phyloP scores from a whole-genome alignment of 1,139 yeast genomes.

The Meyerozyma sp. region DNA sequence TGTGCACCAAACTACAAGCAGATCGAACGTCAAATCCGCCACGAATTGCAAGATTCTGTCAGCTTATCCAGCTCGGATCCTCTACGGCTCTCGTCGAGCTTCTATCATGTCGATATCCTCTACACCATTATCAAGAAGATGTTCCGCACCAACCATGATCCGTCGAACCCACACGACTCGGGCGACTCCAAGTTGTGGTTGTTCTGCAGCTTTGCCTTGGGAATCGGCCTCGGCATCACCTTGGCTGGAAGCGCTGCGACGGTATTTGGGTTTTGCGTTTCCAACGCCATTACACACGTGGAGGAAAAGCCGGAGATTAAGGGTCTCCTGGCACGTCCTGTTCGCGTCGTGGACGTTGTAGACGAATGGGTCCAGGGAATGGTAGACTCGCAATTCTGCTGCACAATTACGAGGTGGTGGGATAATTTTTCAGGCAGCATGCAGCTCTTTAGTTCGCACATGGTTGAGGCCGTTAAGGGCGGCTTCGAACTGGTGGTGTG shows the following conservation, averaged over 20 bases:
- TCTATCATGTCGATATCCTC: conserved; percentile 15
- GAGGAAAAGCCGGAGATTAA: not conserved
- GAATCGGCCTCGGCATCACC: conserved; percentile 32
- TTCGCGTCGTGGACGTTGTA: not conserved
- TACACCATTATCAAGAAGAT: conserved; percentile 12
- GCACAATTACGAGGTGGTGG: not conserved
- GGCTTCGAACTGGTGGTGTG: not conserved
- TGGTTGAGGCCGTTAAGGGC: not conserved
- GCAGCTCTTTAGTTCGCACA: not conserved
- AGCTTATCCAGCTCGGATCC: conserved; percentile 26
- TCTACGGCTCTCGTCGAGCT: conserved; percentile 23
- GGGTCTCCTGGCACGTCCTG: not conserved
- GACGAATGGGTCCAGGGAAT: not conserved
- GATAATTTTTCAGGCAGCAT: not conserved
- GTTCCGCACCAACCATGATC: conserved; percentile 6
- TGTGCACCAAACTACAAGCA: conserved; percentile 22
- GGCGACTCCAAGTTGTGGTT: conserved; percentile 16
- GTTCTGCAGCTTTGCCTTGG: conserved; percentile 28
- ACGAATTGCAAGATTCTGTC: conserved; percentile 23
- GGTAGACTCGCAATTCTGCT: not conserved
- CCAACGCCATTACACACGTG: conserved; percentile 3
- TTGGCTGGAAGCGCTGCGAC: conserved; percentile 20
- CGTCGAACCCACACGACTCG: conserved; percentile 1
- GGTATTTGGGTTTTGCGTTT: conserved; percentile 9
- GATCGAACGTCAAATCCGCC: conserved; percentile 27